Conservation (phyloP, 1,284 basidiomycete species). For the Ganoderma boninense region DNA sequence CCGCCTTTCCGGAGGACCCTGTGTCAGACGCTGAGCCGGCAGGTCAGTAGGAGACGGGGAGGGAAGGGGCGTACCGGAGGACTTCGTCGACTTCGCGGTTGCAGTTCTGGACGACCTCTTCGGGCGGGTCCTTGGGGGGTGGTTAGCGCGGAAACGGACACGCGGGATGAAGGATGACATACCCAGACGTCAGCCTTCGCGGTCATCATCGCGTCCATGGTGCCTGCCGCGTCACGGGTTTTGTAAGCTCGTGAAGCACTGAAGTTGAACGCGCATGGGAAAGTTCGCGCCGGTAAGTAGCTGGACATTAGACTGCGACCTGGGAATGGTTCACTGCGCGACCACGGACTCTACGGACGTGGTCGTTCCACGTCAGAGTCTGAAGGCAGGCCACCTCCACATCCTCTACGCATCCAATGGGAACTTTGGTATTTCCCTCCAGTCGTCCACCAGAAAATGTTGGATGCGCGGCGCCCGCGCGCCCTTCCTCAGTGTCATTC, state of each 20-base stretch:
- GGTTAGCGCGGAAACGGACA: slow-evolving; percentile 4
- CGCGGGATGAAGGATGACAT: slow-evolving; percentile 34
- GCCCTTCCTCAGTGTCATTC: background rate
- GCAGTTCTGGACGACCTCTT: slow-evolving; percentile 80
- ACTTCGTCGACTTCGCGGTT: slow-evolving; percentile 86
- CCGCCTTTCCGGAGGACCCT: slow-evolving; percentile 75
- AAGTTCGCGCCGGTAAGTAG: background rate
- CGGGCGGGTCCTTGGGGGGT: slow-evolving; percentile 74
- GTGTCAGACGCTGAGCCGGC: slow-evolving; percentile 4
- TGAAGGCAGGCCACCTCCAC: no score
- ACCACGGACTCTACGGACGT: background rate
- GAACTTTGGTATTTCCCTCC: background rate
- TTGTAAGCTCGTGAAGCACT: background rate
- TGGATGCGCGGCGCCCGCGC: background rate
- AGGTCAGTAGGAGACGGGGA: background rate
- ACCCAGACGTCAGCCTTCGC: slow-evolving; percentile 92
- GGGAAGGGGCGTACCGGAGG: slow-evolving; percentile 60
- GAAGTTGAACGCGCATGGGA: background rate
- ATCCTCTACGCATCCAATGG: background rate
- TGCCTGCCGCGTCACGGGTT: slow-evolving; percentile 52
- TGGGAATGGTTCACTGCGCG: no score
- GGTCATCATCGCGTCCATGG: slow-evolving; percentile 96
- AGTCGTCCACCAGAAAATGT: background rate
- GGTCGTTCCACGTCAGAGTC: background rate
- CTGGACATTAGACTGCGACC: background rate